Evolutionary conservation across 1,284 basidiomycete genomes (phyloP).

Genomic region (Cryptococcus sp.): DNA sequence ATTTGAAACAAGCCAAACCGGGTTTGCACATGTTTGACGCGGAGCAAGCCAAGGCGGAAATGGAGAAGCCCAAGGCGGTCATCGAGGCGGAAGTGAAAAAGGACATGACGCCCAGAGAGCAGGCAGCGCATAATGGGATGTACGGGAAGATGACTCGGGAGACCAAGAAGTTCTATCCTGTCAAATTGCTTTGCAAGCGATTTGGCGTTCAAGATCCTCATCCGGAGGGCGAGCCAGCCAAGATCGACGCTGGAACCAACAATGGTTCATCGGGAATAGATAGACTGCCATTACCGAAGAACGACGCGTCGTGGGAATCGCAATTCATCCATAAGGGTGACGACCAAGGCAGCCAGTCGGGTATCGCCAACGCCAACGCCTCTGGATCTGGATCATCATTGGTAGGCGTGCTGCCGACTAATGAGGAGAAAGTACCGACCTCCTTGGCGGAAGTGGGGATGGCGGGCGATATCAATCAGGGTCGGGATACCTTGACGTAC

Average conservation of each 20-base stretch:
- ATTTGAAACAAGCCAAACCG: slow-evolving; percentile 65
- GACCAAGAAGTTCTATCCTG: slow-evolving; percentile 73
- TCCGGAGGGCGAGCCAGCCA: slow-evolving; percentile 54
- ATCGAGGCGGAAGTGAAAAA: slow-evolving; percentile 56
- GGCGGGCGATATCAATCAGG: slow-evolving; percentile 87
- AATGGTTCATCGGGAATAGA: slow-evolving; percentile 5
- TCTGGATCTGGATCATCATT: background rate
- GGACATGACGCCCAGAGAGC: slow-evolving; percentile 68
- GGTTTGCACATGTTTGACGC: slow-evolving; percentile 68
- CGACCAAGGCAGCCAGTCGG: slow-evolving; percentile 1
- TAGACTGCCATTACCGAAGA: slow-evolving; percentile 27
- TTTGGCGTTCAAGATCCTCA: slow-evolving; percentile 88
- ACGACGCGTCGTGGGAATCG: slow-evolving; percentile 44
- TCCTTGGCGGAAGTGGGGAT: slow-evolving; percentile 69
- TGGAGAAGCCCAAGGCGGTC: slow-evolving; percentile 31
- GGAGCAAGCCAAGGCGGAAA: slow-evolving; percentile 44
- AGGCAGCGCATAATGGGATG: slow-evolving; percentile 82
- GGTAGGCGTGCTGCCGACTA: background rate
- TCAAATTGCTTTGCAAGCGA: slow-evolving; percentile 83
- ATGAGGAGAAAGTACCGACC: slow-evolving; percentile 30
- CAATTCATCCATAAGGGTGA: slow-evolving; percentile 40
- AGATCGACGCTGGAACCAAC: slow-evolving; percentile 8
- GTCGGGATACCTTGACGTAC: slow-evolving; percentile 81
- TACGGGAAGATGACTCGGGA: slow-evolving; percentile 83
- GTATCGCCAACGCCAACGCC: background rate